phyloP scores from a whole-genome alignment of 129 eudicot genomes.

The Lactuca sativa region DNA sequence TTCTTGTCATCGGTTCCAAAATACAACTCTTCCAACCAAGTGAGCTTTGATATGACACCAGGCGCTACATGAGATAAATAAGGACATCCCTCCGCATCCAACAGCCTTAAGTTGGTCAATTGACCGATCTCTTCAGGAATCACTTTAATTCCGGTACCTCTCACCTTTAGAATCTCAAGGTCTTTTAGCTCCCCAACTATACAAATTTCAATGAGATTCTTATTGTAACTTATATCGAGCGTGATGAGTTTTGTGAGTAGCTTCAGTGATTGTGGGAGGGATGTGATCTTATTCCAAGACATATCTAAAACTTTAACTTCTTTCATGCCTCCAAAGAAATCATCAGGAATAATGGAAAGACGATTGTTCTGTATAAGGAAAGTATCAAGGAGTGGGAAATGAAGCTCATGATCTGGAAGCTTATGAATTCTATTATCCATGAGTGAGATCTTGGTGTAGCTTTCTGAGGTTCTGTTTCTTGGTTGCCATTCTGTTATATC shows the following conservation, averaged over 20 bases:
- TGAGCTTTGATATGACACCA: too few species aligned
- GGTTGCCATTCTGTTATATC: slow-evolving; percentile 20
- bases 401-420: slow-evolving; percentile 6
- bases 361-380: too few species aligned
- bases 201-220: not conserved
- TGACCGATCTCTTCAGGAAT: too few species aligned
- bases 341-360: too few species aligned
- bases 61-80: too few species aligned
- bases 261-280: slow-evolving; percentile 11
- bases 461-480: not conserved
- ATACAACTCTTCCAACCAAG: not conserved
- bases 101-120: too few species aligned
- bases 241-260: not conserved
- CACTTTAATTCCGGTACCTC: too few species aligned
- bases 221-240: not conserved
- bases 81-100: too few species aligned
- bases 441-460: slow-evolving; percentile 24
- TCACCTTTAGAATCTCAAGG: too few species aligned
- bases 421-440: not conserved
- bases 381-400: too few species aligned
- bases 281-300: not conserved
- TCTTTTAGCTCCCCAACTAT: not conserved
- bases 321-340: too few species aligned
- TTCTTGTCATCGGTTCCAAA: slow-evolving; percentile 3
- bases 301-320: slow-evolving; percentile 6